phyloP scores from a whole-genome alignment of 2,329 filamentous ascomycete species.

The Pseudophaeomoniella oleicola region DNA sequence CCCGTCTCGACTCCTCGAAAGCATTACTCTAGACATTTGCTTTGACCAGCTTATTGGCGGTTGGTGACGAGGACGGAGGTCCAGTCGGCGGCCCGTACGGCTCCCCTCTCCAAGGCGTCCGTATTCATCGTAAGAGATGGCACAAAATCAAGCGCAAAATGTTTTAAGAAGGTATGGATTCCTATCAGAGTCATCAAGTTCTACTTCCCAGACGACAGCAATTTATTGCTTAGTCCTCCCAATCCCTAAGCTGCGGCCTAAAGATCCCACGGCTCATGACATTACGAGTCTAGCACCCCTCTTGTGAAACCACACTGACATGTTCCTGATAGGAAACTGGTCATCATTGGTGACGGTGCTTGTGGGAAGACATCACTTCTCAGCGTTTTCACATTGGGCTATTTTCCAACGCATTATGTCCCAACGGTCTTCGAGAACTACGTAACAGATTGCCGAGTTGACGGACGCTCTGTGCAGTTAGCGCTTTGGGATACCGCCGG shows the following conservation, averaged over 20 bases:
- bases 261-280: background rate
- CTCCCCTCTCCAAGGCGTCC: too few relatives aligned
- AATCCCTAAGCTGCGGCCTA: background rate
- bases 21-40: too few relatives aligned
- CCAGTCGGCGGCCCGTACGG: background rate
- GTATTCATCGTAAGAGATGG: constrained; percentile 20
- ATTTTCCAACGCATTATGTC: constrained; percentile 79
- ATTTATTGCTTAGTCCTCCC: background rate
- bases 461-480: constrained; percentile 96
- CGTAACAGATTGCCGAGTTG: constrained; percentile 94
- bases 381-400: constrained; percentile 93
- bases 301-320: too few relatives aligned
- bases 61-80: too few relatives aligned
- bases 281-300: too few relatives aligned
- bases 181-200: background rate
- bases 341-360: constrained; percentile 93
- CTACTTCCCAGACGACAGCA: background rate
- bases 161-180: constrained; percentile 55
- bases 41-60: too few relatives aligned
- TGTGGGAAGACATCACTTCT: constrained; percentile 96
- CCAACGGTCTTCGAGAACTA: constrained; percentile 99
- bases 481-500: constrained; percentile 99
- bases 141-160: constrained; percentile 33
- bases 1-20: too few relatives aligned
- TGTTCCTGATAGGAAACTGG: constrained; percentile 63